Percentiles rank a stretch among this genome's conserved stretches.
Evolutionary conservation across 176 grass and related monocot species (phyloP).

Genomic region (Elaeis guineensis): DNA sequence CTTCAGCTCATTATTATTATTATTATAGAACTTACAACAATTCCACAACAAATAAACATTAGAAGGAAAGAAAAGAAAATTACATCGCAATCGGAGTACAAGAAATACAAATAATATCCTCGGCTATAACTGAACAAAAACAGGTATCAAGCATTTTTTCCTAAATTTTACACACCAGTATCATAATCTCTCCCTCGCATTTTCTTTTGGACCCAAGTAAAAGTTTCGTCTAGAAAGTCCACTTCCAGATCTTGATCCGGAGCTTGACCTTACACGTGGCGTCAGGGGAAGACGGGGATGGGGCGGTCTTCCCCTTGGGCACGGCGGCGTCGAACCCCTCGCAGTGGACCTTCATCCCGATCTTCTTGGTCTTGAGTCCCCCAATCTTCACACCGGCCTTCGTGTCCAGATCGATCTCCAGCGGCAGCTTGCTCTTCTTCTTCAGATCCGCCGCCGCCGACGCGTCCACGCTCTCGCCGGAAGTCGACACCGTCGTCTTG

Average conservation of each 20-base stretch:
- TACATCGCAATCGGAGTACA: no score
- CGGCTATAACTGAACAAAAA: no score
- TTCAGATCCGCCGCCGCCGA: background rate
- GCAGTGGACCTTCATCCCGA: constrained; percentile 4
- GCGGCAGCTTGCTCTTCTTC: constrained; percentile 4
- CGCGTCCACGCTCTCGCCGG: background rate
- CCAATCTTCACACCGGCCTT: constrained; percentile 13
- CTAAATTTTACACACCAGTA: no score
- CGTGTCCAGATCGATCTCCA: constrained; percentile 8
- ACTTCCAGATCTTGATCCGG: constrained; percentile 14
- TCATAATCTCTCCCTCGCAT: no score
- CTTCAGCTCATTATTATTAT: no score
- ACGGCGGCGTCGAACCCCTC: constrained; percentile 5
- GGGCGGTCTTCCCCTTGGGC: constrained; percentile 1
- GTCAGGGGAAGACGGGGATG: background rate
- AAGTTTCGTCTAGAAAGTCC: background rate
- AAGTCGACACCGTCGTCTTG: no score
- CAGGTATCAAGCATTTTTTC: no score
- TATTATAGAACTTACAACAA: no score
- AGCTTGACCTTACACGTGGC: background rate
- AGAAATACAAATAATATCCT: no score
- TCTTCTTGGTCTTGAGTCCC: constrained; percentile 5
- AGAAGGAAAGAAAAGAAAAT: no score
- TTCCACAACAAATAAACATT: no score
- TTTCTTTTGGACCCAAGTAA: no score